A percentile compares a stretch with the other conserved stretches of the same genome.
Conservation (phyloP, 176 grass and related monocot genomes). For the Chrysopogon serrulatus region DNA sequence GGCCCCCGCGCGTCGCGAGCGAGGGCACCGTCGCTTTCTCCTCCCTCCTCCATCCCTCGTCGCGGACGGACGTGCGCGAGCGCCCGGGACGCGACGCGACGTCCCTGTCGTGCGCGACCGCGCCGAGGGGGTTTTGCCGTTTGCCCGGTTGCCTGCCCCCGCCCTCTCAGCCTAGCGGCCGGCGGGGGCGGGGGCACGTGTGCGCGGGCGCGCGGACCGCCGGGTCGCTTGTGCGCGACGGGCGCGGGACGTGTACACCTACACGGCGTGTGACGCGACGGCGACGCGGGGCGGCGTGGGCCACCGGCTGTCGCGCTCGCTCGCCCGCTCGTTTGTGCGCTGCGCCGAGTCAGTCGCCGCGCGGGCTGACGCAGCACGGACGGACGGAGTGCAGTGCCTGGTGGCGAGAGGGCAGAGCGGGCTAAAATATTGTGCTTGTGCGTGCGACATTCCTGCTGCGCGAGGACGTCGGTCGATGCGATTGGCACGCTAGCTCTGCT, state of each 20-base stretch:
- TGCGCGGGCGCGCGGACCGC: neutral
- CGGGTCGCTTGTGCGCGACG: neutral
- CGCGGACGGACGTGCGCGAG: neutral
- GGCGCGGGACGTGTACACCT: neutral
- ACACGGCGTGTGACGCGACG: neutral
- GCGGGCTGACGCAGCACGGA: neutral
- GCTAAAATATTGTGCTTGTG: no score
- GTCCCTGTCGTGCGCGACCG: neutral
- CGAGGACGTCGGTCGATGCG: neutral
- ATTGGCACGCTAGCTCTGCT: neutral
- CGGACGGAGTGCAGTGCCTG: no score
- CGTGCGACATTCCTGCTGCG: neutral
- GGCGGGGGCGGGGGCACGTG: no score
- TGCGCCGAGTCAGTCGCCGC: no score
- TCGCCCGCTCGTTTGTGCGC: neutral
- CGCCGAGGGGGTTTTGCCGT: neutral
- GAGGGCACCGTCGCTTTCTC: conserved; percentile 12
- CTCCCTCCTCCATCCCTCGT: neutral
- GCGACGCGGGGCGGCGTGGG: no score
- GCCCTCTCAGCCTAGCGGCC: no score
- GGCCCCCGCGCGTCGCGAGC: no score
- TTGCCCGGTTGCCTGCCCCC: no score
- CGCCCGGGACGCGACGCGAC: neutral
- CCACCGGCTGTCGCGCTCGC: neutral
- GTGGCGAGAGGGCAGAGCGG: no score